phyloP scores from a whole-genome alignment of 2,329 filamentous ascomycete species.

The Rutstroemia sp. region DNA sequence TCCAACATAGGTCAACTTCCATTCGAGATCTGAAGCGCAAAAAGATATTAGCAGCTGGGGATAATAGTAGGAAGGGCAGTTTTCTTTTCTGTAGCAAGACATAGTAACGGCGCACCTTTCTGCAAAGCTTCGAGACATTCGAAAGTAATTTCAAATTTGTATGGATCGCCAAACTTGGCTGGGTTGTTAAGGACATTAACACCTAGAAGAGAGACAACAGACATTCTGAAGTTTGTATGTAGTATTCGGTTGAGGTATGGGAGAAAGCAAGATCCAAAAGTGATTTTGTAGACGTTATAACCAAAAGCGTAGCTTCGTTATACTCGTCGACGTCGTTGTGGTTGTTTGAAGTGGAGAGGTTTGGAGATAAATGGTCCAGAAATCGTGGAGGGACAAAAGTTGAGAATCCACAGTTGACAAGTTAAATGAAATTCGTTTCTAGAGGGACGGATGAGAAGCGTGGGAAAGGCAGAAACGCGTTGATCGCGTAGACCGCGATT shows the following conservation, averaged over 20 bases:
- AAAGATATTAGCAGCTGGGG: constrained; percentile 16
- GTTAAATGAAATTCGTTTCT: neutral
- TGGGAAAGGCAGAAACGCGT: neutral
- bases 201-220: constrained; percentile 89
- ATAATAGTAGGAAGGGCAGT: neutral
- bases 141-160: constrained; percentile 98
- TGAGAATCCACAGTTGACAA: neutral
- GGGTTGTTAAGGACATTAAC: constrained; percentile 98
- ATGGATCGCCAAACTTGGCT: constrained; percentile 83
- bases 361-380: neutral
- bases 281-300: neutral
- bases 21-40: constrained; percentile 71
- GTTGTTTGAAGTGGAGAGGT: neutral
- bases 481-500: constrained; percentile 5
- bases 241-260: neutral
- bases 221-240: constrained; percentile 55
- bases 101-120: constrained; percentile 55
- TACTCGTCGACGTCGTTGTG: neutral
- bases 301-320: neutral
- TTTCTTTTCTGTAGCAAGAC: constrained; percentile 1
- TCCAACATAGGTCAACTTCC: constrained; percentile 98
- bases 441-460: neutral
- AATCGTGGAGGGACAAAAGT: neutral
- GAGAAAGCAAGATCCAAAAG: neutral
- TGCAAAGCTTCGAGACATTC: constrained; percentile 92